Conservation (phyloP, 345 rosid species). For the Salix suchowensis region DNA sequence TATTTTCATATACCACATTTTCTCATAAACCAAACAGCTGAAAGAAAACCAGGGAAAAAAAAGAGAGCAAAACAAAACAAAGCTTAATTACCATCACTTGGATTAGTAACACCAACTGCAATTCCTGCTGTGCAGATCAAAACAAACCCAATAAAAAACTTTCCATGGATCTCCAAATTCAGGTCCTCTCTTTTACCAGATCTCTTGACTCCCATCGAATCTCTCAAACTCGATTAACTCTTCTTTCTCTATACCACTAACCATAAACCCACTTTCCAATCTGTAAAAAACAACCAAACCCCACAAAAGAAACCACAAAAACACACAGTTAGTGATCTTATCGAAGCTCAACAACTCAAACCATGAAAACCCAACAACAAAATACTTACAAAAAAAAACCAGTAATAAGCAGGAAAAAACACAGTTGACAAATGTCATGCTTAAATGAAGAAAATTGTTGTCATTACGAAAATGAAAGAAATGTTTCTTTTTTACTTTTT, state of each 20-base stretch:
- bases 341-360: slow-evolving; percentile 1
- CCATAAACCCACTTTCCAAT: slow-evolving; percentile 33
- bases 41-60: neutral
- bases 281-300: slow-evolving; percentile 23
- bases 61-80: neutral
- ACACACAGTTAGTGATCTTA: slow-evolving; percentile 13
- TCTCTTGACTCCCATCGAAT: slow-evolving; percentile 54
- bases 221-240: slow-evolving; percentile 22
- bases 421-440: slow-evolving; percentile 14
- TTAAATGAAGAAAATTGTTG: neutral
- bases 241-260: slow-evolving; percentile 26
- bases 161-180: slow-evolving; percentile 46
- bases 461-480: neutral
- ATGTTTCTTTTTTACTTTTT: neutral
- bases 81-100: slow-evolving; percentile 60
- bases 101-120: slow-evolving; percentile 61
- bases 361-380: slow-evolving; percentile 3
- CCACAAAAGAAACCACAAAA: slow-evolving; percentile 8
- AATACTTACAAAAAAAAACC: slow-evolving; percentile 6
- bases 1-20: neutral
- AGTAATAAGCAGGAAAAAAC: neutral
- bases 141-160: slow-evolving; percentile 40
- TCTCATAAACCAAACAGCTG: neutral
- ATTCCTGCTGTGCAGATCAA: slow-evolving; percentile 51
- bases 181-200: slow-evolving; percentile 29